Percentiles rank a stretch among this genome's conserved stretches.
These are phyloP conservation scores for Ophiostoma triangulosporum DNA, from an alignment of 2,329 filamentous ascomycete genomes.

Conservation along the genomic window DNA sequence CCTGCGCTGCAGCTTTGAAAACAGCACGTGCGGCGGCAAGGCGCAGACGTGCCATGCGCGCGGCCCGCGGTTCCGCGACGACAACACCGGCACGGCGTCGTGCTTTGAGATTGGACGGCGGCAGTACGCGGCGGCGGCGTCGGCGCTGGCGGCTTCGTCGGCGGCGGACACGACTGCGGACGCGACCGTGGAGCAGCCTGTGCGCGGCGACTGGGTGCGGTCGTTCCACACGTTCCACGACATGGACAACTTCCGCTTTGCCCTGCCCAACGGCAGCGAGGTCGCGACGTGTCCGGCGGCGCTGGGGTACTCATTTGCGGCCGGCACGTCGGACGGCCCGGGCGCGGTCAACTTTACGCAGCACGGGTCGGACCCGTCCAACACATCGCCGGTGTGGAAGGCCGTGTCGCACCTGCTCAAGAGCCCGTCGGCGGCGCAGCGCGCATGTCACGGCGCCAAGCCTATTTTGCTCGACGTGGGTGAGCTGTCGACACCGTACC, in stretches of 20 bases:
- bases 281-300: constrained; percentile 72
- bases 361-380: constrained; percentile 58
- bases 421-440: constrained; percentile 54
- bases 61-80: constrained; percentile 50
- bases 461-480: constrained; percentile 82
- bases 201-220: constrained; percentile 53
- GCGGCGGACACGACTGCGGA: too few relatives aligned
- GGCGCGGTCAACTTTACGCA: constrained; percentile 87
- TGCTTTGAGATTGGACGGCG: constrained; percentile 60
- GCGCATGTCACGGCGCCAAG: constrained; percentile 65
- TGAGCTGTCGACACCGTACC: constrained; percentile 62
- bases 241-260: constrained; percentile 60
- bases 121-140: constrained; percentile 45
- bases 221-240: constrained; percentile 73
- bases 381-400: constrained; percentile 59
- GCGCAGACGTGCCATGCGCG: constrained; percentile 56
- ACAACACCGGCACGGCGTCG: constrained; percentile 60
- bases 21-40: constrained; percentile 65
- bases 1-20: constrained; percentile 53
- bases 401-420: constrained; percentile 62
- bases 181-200: too few relatives aligned
- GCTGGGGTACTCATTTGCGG: constrained; percentile 79
- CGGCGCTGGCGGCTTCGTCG: constrained; percentile 24
- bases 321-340: constrained; percentile 78
- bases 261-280: constrained; percentile 54